phyloP scores from a whole-genome alignment of 2,329 filamentous ascomycete genomes.

The Beauveria rudraprayagi region DNA sequence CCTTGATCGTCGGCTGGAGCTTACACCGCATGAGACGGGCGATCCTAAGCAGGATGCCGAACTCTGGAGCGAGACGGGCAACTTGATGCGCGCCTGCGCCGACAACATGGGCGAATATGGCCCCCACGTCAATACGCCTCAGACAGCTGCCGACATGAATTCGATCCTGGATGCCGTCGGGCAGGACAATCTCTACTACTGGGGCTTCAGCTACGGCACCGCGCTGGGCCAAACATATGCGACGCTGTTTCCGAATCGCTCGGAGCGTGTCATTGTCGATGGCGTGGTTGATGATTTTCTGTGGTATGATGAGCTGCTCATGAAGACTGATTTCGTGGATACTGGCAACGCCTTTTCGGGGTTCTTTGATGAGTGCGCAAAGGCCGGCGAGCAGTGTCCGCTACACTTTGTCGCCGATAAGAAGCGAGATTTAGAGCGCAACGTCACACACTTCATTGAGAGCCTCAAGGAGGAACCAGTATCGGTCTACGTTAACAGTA shows the following conservation, averaged over 20 bases:
- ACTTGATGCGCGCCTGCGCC: slow-evolving; percentile 17
- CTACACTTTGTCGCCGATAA: slow-evolving; percentile 30
- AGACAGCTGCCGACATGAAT: slow-evolving; percentile 18
- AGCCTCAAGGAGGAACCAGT: slow-evolving; percentile 31
- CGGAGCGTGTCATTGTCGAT: slow-evolving; percentile 28
- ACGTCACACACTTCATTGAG: slow-evolving; percentile 25
- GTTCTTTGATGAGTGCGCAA: slow-evolving; percentile 28
- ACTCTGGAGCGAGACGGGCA: slow-evolving; percentile 32
- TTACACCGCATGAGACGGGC: slow-evolving; percentile 17
- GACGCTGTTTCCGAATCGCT: slow-evolving; percentile 27
- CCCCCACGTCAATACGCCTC: slow-evolving; percentile 14
- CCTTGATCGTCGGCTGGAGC: slow-evolving; percentile 21
- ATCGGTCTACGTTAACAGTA: slow-evolving; percentile 27
- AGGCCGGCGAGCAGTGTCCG: slow-evolving; percentile 37
- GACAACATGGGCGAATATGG: slow-evolving; percentile 7
- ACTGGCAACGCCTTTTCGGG: slow-evolving; percentile 24
- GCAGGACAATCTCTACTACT: slow-evolving; percentile 27
- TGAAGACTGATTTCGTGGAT: slow-evolving; percentile 21
- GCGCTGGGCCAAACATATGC: slow-evolving; percentile 34
- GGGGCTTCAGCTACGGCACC: slow-evolving; percentile 37
- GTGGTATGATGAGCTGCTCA: slow-evolving; percentile 23
- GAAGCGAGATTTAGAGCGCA: slow-evolving; percentile 25
- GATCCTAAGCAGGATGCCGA: slow-evolving; percentile 25
- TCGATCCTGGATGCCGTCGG: slow-evolving; percentile 34
- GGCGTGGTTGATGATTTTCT: slow-evolving; percentile 26